Evolutionary conservation across 2,329 filamentous ascomycete species (phyloP), one percentile per base, ranked within the genome.

Genomic region (Mycosphaerella arachidis): DNA sequence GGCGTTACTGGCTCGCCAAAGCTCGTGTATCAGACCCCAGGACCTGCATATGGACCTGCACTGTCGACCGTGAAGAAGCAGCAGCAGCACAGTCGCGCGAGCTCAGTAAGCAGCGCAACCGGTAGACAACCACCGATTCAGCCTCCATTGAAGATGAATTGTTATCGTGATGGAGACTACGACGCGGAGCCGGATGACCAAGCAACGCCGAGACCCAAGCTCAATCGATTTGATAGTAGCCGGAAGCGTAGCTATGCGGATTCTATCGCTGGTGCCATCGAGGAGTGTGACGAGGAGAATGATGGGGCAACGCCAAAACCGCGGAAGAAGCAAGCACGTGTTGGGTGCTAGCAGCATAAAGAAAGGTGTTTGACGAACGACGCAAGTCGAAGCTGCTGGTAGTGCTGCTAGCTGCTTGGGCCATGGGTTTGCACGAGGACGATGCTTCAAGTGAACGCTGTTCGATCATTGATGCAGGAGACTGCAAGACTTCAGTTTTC

Each of bases 1-100:
- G 74, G 74, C 12, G 74, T 76, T 9, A 73, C 71, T 27, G 74
- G 74, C 24, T 72, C 71, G 16, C 71, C 74, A 6, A 74, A 73
- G 60, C 60, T 69, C 18, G 71, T 75, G 31, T 75, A 72, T 59
- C 65, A 73, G 58, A 75, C 73, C 18, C 73, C 73, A 24, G 72
- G 72, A 29, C 73, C 73, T 31, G 73, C 73, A 3, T 67, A 72
- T 53, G 71, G 69, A 1, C 67, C 72, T n/a, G 67, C 67, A 6
- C 66, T 66, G 1, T 58, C 63, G 9, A 48, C 53, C 9, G 48
- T 53, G 6, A 55, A 53, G 31, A 48, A 37, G 20, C 31, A 30
- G 24, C 31, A 30, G 24, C 24, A 24, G 5, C 55, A 64, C 37
- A 67, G 65, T 54, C 58, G 65, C 27, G 57, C 57, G 4, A 63